phyloP scores from a whole-genome alignment of 441 rosid species.

The Populus hybrid region DNA sequence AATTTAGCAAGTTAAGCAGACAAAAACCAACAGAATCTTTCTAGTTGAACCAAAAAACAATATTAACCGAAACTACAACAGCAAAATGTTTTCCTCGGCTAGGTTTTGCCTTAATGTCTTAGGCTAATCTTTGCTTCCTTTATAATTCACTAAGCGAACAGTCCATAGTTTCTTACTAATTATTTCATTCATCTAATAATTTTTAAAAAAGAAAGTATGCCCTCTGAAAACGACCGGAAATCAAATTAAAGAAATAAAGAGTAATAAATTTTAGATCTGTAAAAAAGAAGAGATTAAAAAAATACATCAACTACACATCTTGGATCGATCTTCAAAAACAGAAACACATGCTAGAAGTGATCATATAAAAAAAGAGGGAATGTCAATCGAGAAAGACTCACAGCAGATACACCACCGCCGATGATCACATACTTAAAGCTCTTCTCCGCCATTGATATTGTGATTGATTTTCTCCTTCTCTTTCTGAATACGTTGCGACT shows the following conservation, averaged over 20 bases:
- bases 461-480: neutral
- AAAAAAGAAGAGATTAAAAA: neutral
- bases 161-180: neutral
- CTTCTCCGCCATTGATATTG: conserved; percentile 67
- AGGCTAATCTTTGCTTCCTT: neutral
- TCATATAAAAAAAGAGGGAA: neutral
- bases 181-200: neutral
- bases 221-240: neutral
- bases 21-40: neutral
- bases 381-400: conserved; percentile 35
- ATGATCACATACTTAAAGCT: conserved; percentile 82
- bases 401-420: conserved; percentile 94
- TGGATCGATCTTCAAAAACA: neutral
- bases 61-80: neutral
- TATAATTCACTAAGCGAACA: neutral
- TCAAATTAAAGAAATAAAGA: conserved; percentile 3
- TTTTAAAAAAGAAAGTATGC: neutral
- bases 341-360: neutral
- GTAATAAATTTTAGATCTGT: neutral
- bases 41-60: neutral
- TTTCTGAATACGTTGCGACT: neutral
- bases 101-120: neutral
- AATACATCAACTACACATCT: neutral
- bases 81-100: neutral
- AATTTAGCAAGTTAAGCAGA: neutral